Percentiles rank a stretch among this genome's conserved stretches.
Evolutionary conservation across 352 stramenopile genomes (phyloP).

Genomic region (Phytophthora foliorum): DNA sequence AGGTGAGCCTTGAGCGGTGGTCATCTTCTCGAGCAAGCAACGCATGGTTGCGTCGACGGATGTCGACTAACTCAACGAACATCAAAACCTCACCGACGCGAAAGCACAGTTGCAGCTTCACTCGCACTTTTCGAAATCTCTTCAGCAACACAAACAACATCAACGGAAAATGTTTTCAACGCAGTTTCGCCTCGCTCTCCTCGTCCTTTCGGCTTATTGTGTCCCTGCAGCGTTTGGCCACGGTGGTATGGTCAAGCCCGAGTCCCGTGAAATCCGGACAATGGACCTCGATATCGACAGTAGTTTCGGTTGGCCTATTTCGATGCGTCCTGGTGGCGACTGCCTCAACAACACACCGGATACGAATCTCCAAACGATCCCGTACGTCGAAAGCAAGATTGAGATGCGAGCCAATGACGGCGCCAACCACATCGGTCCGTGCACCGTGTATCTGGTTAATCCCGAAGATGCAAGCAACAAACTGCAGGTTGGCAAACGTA

Average conservation of each 20-base stretch:
- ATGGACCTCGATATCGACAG: conserved; percentile 50
- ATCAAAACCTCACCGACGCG: not conserved
- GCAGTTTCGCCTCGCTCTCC: conserved; percentile 6
- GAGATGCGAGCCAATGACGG: conserved; percentile 52
- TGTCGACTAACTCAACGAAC: not conserved
- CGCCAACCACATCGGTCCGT: conserved; percentile 55
- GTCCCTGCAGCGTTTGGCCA: conserved; percentile 25
- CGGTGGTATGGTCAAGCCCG: conserved; percentile 45
- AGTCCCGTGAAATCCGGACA: conserved; percentile 47
- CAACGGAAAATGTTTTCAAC: conserved; percentile 13
- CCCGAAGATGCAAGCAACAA: conserved; percentile 37
- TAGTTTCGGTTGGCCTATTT: conserved; percentile 45
- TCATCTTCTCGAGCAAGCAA: conserved; percentile 1
- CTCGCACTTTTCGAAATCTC: conserved; percentile 24
- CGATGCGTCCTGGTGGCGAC: conserved; percentile 43
- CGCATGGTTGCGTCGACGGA: conserved; percentile 1
- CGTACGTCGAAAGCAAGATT: conserved; percentile 44
- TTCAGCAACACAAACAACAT: conserved; percentile 8
- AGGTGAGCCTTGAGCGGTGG: not conserved
- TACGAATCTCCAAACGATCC: conserved; percentile 41
- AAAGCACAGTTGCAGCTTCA: not conserved
- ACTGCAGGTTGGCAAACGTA: conserved; percentile 40
- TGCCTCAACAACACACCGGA: conserved; percentile 46
- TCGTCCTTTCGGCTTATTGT: conserved; percentile 1
- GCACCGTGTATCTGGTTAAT: conserved; percentile 48